phyloP scores from a whole-genome alignment of 73 alveolate species.

The Diophrys appendiculata region DNA sequence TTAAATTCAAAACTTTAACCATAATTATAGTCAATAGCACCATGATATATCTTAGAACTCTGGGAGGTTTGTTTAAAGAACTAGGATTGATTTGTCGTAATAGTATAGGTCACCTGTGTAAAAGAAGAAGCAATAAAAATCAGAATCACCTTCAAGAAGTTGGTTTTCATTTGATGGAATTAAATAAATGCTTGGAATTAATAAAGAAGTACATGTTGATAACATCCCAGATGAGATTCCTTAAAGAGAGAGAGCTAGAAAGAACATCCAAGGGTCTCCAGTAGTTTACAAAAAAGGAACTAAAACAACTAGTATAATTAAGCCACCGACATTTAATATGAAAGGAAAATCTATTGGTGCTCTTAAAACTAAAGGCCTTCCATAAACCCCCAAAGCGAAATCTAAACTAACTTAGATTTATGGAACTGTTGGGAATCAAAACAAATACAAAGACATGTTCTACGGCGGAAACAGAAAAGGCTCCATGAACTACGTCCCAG shows the following conservation, averaged over 20 bases:
- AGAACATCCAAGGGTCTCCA: neutral
- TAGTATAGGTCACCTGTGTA: too few species aligned
- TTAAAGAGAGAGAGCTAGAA: neutral
- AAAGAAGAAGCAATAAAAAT: too few species aligned
- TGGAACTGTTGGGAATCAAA: neutral
- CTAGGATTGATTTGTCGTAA: too few species aligned
- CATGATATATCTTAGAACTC: too few species aligned
- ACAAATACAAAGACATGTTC: neutral
- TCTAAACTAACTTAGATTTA: neutral
- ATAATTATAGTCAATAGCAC: too few species aligned
- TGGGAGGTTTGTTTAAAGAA: too few species aligned
- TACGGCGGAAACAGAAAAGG: neutral
- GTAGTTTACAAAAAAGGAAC: neutral
- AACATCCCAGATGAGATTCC: neutral
- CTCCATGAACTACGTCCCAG: neutral
- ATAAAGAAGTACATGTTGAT: neutral
- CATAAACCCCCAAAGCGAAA: neutral
- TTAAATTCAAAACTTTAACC: too few species aligned
- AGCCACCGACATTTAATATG: neutral
- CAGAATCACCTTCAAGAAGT: too few species aligned
- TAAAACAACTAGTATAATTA: neutral
- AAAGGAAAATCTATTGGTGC: neutral
- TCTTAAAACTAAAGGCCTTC: neutral
- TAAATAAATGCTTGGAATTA: too few species aligned
- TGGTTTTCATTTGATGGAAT: too few species aligned